Percentiles rank a stretch among this genome's conserved stretches.
Evolutionary conservation across 2,329 filamentous ascomycete genomes (phyloP).

Genomic region (Fusarium incarnatum): DNA sequence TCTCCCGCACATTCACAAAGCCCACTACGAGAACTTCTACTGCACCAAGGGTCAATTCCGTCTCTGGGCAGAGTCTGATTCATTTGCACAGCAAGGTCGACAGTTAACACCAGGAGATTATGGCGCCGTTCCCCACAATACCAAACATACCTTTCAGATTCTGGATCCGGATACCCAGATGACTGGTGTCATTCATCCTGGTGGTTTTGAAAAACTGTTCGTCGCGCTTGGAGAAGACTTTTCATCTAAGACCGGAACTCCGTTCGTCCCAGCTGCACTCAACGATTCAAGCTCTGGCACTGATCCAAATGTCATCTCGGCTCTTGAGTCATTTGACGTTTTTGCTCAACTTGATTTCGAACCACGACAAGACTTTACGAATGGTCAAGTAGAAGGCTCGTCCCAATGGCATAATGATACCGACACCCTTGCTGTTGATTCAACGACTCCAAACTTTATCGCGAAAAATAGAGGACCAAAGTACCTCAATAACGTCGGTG

Average conservation of each 20-base stretch:
- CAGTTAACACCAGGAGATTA: neutral
- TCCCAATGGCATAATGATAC: neutral
- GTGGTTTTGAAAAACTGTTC: conserved; percentile 2
- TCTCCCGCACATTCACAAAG: neutral
- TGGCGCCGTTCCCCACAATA: neutral
- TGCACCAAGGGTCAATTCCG: conserved; percentile 1
- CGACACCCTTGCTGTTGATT: neutral
- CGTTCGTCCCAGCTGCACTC: neutral
- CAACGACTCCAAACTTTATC: conserved; percentile 1
- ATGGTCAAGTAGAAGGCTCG: neutral
- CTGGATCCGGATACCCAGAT: conserved; percentile 3
- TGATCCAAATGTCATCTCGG: neutral
- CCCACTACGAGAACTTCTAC: conserved; percentile 4
- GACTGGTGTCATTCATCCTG: neutral
- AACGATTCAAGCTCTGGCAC: conserved; percentile 1
- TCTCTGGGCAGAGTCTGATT: neutral
- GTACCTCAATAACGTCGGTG: neutral
- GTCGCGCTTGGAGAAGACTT: neutral
- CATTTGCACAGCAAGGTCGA: neutral
- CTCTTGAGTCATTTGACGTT: neutral
- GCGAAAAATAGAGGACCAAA: neutral
- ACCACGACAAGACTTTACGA: neutral
- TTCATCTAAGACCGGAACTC: neutral
- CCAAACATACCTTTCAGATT: neutral
- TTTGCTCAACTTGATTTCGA: neutral